Evolutionary conservation across 2,329 filamentous ascomycete genomes (phyloP).

Genomic region (Mollisia scopiformis): DNA sequence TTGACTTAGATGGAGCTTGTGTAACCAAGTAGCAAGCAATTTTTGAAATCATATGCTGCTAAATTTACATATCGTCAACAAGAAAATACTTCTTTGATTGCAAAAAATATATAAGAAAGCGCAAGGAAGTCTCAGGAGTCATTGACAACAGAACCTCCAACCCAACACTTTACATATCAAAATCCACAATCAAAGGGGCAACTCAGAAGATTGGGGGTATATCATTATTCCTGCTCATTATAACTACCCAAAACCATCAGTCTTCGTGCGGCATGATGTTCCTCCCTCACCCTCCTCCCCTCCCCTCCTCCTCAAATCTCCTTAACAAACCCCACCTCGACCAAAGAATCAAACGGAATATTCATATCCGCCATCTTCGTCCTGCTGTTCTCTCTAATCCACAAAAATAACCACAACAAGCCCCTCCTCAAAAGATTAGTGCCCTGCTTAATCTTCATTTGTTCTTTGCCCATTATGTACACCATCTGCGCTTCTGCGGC

Average conservation of each 20-base stretch:
- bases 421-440: constrained; percentile 45
- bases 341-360: constrained; percentile 60
- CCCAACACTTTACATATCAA: too few relatives aligned
- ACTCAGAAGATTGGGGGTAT: background rate
- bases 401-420: constrained; percentile 60
- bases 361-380: constrained; percentile 67
- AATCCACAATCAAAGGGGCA: too few relatives aligned
- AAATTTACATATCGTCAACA: too few relatives aligned
- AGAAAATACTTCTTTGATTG: too few relatives aligned
- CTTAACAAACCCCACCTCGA: constrained; percentile 73
- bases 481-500: constrained; percentile 53
- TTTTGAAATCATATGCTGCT: too few relatives aligned
- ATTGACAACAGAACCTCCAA: too few relatives aligned
- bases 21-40: too few relatives aligned
- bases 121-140: too few relatives aligned
- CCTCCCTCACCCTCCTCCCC: constrained; percentile 11
- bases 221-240: too few relatives aligned
- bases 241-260: background rate
- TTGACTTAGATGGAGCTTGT: too few relatives aligned
- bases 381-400: constrained; percentile 66
- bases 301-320: constrained; percentile 50
- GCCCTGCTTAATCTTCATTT: constrained; percentile 52
- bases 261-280: background rate
- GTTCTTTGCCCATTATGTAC: constrained; percentile 65
- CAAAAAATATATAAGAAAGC: too few relatives aligned